A percentile compares a stretch with the other conserved stretches of the same genome.
phyloP scores from a whole-genome alignment of 83 land plant species.

The Thuja plicata region DNA sequence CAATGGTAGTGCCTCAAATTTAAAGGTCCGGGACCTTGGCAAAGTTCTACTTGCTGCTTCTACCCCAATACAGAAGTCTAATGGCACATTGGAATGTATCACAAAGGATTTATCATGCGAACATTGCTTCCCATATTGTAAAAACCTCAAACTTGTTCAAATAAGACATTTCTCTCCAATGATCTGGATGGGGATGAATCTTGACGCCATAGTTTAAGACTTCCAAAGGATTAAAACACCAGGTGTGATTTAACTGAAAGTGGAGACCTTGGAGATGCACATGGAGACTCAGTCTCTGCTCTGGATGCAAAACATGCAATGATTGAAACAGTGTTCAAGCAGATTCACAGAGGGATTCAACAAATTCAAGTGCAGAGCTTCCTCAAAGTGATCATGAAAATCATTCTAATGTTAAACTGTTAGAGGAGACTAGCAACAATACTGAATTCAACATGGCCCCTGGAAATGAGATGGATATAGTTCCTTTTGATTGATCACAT shows the following conservation, averaged over 20 bases:
- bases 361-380: too few species aligned
- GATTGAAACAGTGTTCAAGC: constrained; percentile 12
- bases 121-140: not conserved
- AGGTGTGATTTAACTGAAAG: not conserved
- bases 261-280: constrained; percentile 17
- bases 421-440: constrained; percentile 10
- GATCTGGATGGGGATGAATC: not conserved
- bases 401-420: too few species aligned
- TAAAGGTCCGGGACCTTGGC: constrained; percentile 10
- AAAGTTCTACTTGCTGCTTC: constrained; percentile 3
- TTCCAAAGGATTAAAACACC: not conserved
- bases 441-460: constrained; percentile 25
- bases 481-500: constrained; percentile 22
- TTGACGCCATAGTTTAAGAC: constrained; percentile 1
- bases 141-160: constrained; percentile 9
- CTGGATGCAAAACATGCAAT: constrained; percentile 30
- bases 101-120: not conserved
- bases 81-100: constrained; percentile 1
- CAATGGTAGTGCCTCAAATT: constrained; percentile 3
- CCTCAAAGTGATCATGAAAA: too few species aligned
- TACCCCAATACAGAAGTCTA: not conserved
- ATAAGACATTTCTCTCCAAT: not conserved
- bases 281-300: constrained; percentile 31
- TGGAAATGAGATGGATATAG: constrained; percentile 25
- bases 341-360: not conserved